phyloP scores from a whole-genome alignment of 1,284 basidiomycete species.

The Apiotrichum brassicae region DNA sequence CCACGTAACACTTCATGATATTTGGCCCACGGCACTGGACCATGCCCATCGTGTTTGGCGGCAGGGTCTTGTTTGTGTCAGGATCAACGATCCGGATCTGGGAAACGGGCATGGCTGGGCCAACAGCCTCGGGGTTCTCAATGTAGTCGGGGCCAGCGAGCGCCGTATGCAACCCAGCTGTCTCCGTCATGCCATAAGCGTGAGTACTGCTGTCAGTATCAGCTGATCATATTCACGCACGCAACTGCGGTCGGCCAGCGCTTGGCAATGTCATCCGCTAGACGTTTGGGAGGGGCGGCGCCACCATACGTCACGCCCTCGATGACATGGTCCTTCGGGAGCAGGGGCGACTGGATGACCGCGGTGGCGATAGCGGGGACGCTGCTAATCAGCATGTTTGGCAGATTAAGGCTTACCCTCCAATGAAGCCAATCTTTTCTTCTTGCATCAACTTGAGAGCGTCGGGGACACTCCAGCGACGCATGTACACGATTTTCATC shows the following conservation, averaged over 20 bases:
- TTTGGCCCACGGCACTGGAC: slow-evolving; percentile 35
- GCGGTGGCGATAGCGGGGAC: slow-evolving; percentile 38
- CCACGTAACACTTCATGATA: slow-evolving; percentile 35
- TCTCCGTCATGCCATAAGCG: slow-evolving; percentile 43
- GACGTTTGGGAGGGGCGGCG: slow-evolving; percentile 35
- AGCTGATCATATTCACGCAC: no score
- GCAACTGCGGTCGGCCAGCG: slow-evolving; percentile 27
- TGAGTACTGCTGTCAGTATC: slow-evolving; percentile 16
- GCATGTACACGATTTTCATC: slow-evolving; percentile 34
- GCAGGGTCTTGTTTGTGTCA: slow-evolving; percentile 17
- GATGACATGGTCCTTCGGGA: slow-evolving; percentile 25
- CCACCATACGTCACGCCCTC: slow-evolving; percentile 40
- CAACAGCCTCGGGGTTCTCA: slow-evolving; percentile 14
- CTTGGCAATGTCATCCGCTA: slow-evolving; percentile 28
- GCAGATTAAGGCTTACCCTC: slow-evolving; percentile 27
- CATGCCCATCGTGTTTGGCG: slow-evolving; percentile 23
- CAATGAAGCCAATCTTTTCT: slow-evolving; percentile 33
- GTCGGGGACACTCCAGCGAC: slow-evolving; percentile 30
- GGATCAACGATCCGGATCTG: slow-evolving; percentile 33
- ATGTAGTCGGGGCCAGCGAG: slow-evolving; percentile 36
- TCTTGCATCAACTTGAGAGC: slow-evolving; percentile 27
- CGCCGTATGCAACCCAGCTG: slow-evolving; percentile 35
- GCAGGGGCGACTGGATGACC: slow-evolving; percentile 29
- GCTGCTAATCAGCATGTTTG: neutral
- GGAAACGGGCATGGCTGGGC: slow-evolving; percentile 32